Percentiles rank a stretch among this genome's conserved stretches.
phyloP scores from a whole-genome alignment of 2,329 filamentous ascomycete genomes.

The Aspergillus tubingensis region DNA sequence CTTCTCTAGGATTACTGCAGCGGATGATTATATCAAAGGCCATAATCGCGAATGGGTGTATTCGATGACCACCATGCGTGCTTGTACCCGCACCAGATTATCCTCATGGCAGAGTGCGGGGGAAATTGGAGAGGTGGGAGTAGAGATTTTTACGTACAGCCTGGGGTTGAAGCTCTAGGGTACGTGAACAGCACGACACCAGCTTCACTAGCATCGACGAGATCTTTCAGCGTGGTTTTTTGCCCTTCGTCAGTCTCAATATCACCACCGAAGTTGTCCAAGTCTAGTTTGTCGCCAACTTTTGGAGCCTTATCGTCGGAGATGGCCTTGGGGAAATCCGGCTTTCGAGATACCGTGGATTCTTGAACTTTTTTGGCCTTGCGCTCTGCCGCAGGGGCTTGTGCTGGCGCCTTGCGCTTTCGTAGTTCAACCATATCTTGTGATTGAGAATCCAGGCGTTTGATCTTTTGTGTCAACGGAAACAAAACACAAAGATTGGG shows the following conservation, averaged over 20 bases:
- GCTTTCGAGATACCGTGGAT: constrained; percentile 32
- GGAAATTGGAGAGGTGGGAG: neutral
- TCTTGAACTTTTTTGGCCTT: constrained; percentile 34
- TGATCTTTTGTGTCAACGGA: neutral
- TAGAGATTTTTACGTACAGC: constrained; percentile 67
- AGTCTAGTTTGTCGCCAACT: constrained; percentile 55
- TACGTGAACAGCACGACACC: constrained; percentile 95
- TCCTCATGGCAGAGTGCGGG: neutral
- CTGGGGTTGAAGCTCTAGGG: constrained; percentile 89
- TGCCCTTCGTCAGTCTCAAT: constrained; percentile 82
- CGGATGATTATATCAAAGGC: neutral
- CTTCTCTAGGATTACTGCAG: neutral
- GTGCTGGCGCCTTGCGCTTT: constrained; percentile 60
- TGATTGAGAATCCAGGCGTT: neutral
- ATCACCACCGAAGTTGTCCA: constrained; percentile 64
- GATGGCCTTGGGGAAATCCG: constrained; percentile 25
- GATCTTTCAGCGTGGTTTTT: constrained; percentile 74
- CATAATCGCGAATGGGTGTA: neutral
- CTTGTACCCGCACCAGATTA: neutral
- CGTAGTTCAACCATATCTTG: constrained; percentile 56
- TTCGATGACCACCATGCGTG: neutral
- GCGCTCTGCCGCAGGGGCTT: constrained; percentile 43
- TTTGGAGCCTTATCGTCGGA: constrained; percentile 25
- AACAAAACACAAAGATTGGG: neutral
- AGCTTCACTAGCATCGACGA: constrained; percentile 78